These are phyloP conservation scores for Oryza meridionalis DNA, from an alignment of 176 grass and related monocot species.

Conservation along the genomic window DNA sequence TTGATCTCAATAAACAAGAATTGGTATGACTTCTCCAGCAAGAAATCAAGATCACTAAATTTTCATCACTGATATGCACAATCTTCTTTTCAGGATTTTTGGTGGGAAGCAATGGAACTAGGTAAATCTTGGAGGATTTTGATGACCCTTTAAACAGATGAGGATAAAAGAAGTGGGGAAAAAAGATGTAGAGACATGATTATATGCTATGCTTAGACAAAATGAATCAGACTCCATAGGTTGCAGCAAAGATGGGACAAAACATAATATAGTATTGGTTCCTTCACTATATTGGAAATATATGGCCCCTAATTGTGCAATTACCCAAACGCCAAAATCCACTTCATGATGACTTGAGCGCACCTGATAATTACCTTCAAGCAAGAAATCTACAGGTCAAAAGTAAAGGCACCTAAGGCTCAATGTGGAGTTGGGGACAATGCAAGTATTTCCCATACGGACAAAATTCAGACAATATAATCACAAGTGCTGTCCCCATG, in stretches of 20 bases:
- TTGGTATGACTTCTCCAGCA: neutral
- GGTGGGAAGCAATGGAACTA: neutral
- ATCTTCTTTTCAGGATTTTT: neutral
- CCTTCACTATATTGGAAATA: neutral
- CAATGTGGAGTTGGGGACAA: neutral
- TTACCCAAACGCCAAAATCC: neutral
- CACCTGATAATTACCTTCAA: slow-evolving; percentile 5
- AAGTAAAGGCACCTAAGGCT: neutral
- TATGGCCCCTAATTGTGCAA: neutral
- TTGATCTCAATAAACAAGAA: neutral
- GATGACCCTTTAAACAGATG: neutral
- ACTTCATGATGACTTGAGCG: neutral
- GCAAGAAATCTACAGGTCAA: neutral
- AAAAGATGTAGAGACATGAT: neutral
- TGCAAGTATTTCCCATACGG: neutral
- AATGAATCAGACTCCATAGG: neutral
- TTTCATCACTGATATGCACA: neutral
- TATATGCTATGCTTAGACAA: neutral
- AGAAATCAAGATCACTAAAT: neutral
- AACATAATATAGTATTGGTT: neutral
- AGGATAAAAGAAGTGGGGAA: neutral
- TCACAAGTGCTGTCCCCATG: neutral
- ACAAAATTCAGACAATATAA: slow-evolving; percentile 20
- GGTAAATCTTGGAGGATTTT: neutral
- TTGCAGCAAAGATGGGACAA: neutral